phyloP scores from a whole-genome alignment of 176 grass and related monocot species.

The Eleusine indica region DNA sequence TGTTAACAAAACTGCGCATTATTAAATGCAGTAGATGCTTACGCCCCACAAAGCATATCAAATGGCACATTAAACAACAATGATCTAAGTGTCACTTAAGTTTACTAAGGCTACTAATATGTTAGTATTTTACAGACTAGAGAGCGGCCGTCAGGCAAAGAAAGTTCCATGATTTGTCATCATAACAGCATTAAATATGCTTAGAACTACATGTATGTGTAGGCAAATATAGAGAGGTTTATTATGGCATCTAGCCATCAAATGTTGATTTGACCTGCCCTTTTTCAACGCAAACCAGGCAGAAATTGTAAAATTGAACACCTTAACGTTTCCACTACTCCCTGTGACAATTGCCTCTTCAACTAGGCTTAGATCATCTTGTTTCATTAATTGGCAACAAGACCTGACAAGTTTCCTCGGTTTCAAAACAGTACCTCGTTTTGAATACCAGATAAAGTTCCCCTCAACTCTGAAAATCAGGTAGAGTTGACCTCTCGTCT shows the following conservation, averaged over 20 bases:
- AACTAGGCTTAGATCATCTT: background rate
- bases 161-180: background rate
- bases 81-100: background rate
- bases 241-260: background rate
- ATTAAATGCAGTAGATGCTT: background rate
- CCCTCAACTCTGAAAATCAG: background rate
- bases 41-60: conserved; percentile 10
- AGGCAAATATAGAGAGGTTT: background rate
- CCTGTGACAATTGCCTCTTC: background rate
- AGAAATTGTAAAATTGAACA: background rate
- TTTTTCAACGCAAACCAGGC: background rate
- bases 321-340: background rate
- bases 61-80: conserved; percentile 13
- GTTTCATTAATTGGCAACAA: background rate
- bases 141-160: background rate
- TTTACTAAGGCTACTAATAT: background rate
- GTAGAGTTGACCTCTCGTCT: background rate
- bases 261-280: background rate
- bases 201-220: background rate
- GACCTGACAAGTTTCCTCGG: background rate
- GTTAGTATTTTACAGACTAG: background rate
- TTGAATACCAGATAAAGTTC: background rate
- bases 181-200: background rate
- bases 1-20: conserved; percentile 4
- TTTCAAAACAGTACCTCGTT: background rate